These are phyloP conservation scores for Amanita pallidorosea DNA, from an alignment of 768 basidiomycete species.

Conservation along the genomic window DNA sequence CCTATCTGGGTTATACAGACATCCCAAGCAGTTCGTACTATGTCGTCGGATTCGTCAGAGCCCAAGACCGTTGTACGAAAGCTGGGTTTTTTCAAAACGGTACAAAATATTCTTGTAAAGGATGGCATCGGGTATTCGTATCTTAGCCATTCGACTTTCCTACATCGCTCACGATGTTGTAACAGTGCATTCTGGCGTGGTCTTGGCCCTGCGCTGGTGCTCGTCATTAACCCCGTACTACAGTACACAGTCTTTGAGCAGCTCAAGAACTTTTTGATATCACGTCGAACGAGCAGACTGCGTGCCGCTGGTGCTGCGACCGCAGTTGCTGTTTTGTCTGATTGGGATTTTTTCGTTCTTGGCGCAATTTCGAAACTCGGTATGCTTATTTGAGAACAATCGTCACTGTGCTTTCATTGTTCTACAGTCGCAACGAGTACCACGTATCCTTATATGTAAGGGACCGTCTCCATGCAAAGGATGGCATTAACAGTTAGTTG, in stretches of 20 bases:
- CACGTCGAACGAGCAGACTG: constrained; percentile 44
- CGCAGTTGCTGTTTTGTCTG: constrained; percentile 47
- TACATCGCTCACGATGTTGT: neutral
- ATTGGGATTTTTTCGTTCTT: constrained; percentile 90
- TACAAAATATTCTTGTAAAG: constrained; percentile 56
- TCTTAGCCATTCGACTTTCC: neutral
- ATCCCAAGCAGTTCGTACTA: constrained; percentile 64
- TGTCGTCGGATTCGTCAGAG: constrained; percentile 24
- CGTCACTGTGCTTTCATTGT: neutral
- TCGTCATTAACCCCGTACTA: constrained; percentile 92
- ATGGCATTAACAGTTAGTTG: neutral
- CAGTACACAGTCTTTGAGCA: constrained; percentile 96
- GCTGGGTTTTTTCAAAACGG: constrained; percentile 55
- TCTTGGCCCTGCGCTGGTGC: constrained; percentile 83
- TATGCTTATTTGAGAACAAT: constrained; percentile 19
- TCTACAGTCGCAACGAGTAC: constrained; percentile 34
- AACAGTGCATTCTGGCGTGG: constrained; percentile 80
- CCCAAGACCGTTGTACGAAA: constrained; percentile 28
- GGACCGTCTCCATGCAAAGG: neutral
- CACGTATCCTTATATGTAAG: constrained; percentile 41
- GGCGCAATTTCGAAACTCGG: constrained; percentile 89
- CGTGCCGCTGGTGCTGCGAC: constrained; percentile 33
- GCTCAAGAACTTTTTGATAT: constrained; percentile 75
- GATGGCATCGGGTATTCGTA: constrained; percentile 45
- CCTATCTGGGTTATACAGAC: constrained; percentile 98